Percentiles rank a stretch among this genome's conserved stretches.
These are phyloP conservation scores for Pugionium cornutum DNA, from an alignment of 345 rosid genomes.

Conservation along the genomic window DNA sequence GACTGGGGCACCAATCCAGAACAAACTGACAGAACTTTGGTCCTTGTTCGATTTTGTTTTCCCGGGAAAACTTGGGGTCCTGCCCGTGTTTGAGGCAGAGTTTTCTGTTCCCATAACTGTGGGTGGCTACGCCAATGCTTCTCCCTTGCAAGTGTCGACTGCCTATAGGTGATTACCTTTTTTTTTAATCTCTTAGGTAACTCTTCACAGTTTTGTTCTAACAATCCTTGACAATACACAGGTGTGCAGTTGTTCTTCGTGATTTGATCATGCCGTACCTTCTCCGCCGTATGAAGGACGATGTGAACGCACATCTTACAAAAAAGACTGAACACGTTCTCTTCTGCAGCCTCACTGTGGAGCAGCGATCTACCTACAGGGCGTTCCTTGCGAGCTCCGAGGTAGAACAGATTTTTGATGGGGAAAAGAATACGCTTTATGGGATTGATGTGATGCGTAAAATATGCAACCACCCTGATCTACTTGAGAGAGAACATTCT, in stretches of 20 bases:
- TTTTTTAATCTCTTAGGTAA: slow-evolving; percentile 24
- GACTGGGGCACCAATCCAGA: slow-evolving; percentile 99
- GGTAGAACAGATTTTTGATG: slow-evolving; percentile 84
- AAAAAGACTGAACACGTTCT: slow-evolving; percentile 95
- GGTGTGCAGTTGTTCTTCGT: slow-evolving; percentile 97
- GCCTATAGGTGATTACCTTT: slow-evolving; percentile 70
- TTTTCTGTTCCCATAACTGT: slow-evolving; percentile 93
- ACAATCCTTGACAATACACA: slow-evolving; percentile 38
- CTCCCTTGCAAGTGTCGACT: slow-evolving; percentile 95
- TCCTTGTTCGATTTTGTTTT: slow-evolving; percentile 98
- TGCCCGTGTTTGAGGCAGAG: slow-evolving; percentile 97
- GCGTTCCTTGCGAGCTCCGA: slow-evolving; percentile 98
- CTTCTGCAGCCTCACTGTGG: slow-evolving; percentile 92
- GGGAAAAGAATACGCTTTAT: slow-evolving; percentile 75
- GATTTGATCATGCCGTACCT: slow-evolving; percentile 98
- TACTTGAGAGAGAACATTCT: slow-evolving; percentile 92
- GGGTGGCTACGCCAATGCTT: slow-evolving; percentile 98
- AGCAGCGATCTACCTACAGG: slow-evolving; percentile 81
- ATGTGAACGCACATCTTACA: slow-evolving; percentile 84
- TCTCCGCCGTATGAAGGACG: slow-evolving; percentile 92
- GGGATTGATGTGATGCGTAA: slow-evolving; percentile 99
- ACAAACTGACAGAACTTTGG: slow-evolving; percentile 89
- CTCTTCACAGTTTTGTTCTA: slow-evolving; percentile 19
- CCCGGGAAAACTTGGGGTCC: slow-evolving; percentile 94
- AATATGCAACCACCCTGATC: slow-evolving; percentile 98